phyloP scores from a whole-genome alignment of 352 stramenopile species.

The Globisporangium solare region DNA sequence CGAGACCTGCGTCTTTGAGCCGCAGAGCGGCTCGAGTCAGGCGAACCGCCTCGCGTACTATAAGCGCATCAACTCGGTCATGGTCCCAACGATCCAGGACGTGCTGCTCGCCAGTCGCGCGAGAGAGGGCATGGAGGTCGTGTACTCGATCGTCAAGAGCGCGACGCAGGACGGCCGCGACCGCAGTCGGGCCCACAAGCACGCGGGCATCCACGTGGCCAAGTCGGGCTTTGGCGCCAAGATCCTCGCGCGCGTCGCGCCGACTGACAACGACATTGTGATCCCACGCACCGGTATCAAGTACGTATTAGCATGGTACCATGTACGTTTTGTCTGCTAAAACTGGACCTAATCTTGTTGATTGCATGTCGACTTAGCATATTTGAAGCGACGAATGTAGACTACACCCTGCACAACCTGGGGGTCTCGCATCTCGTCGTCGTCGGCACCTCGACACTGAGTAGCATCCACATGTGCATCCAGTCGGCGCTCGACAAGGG shows the following conservation, averaged over 20 bases:
- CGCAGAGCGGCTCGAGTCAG: conserved; percentile 4
- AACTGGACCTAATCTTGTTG: no score
- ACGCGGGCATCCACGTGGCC: conserved; percentile 75
- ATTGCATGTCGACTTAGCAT: conserved; percentile 29
- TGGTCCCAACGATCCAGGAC: conserved; percentile 57
- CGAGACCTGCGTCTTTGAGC: conserved; percentile 13
- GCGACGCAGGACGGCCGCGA: conserved; percentile 79
- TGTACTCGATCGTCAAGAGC: conserved; percentile 90
- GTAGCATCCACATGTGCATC: conserved; percentile 75
- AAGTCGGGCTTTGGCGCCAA: conserved; percentile 64
- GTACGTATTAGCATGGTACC: conserved; percentile 26
- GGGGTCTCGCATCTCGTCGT: conserved; percentile 83
- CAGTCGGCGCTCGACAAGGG: conserved; percentile 84
- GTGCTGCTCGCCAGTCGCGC: conserved; percentile 47
- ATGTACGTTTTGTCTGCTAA: no score
- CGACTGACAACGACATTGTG: conserved; percentile 73
- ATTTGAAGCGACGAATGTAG: conserved; percentile 85
- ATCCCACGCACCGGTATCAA: conserved; percentile 77
- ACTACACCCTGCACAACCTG: conserved; percentile 88
- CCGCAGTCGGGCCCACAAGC: conserved; percentile 81
- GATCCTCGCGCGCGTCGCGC: conserved; percentile 44
- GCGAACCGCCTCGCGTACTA: conserved; percentile 27
- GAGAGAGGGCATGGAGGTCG: conserved; percentile 66
- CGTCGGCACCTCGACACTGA: conserved; percentile 75
- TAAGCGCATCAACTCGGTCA: conserved; percentile 40